Evolutionary conservation across 148 eudicot species (phyloP).

Genomic region (Persicaria tinctoria): DNA sequence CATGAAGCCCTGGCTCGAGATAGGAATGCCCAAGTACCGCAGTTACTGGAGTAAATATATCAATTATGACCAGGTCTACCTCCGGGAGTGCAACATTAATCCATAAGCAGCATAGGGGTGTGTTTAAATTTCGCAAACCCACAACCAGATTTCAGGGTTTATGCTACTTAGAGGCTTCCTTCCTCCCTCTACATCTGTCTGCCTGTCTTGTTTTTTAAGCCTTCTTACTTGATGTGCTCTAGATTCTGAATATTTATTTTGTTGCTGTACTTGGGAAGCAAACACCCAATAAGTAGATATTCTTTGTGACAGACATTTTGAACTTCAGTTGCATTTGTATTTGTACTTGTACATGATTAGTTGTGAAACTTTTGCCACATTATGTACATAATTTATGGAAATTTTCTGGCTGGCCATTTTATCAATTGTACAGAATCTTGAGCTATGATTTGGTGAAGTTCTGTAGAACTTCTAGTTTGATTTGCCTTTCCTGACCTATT

Average conservation of each 20-base stretch:
- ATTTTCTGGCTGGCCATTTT: neutral
- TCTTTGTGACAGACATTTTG: neutral
- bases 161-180: neutral
- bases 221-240: constrained; percentile 7
- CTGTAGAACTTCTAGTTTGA: neutral
- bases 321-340: neutral
- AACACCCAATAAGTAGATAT: neutral
- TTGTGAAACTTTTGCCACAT: neutral
- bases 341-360: neutral
- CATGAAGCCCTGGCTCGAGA: constrained; percentile 95
- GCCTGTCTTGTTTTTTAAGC: neutral
- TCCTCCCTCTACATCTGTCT: neutral
- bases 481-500: too few relatives aligned
- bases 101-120: constrained; percentile 23
- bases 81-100: constrained; percentile 80
- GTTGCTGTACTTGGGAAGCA: constrained; percentile 4
- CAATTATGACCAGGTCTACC: constrained; percentile 49
- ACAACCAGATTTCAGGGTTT: neutral
- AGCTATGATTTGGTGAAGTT: neutral
- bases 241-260: neutral
- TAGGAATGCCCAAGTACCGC: constrained; percentile 63
- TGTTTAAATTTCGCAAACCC: neutral
- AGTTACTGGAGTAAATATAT: constrained; percentile 60
- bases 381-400: neutral
- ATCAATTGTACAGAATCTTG: neutral